Conservation (phyloP, 129 eudicot species). For the Saussurea involucrata region DNA sequence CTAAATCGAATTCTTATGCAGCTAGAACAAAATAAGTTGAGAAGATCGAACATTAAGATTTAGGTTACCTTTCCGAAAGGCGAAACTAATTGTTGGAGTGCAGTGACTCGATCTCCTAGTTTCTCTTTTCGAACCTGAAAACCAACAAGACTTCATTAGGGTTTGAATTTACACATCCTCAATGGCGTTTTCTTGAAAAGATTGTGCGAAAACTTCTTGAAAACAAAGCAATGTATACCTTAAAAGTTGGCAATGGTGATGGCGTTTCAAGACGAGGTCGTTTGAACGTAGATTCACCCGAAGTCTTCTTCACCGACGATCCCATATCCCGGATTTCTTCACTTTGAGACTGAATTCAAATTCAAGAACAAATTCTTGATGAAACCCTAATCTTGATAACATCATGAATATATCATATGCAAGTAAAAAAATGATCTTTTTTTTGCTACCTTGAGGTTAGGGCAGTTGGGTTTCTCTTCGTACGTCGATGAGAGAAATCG, state of each 20-base stretch:
- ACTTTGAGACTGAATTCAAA: slow-evolving; percentile 35
- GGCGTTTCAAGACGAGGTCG: slow-evolving; percentile 82
- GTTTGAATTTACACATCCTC: slow-evolving; percentile 2
- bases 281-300: slow-evolving; percentile 48
- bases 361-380: slow-evolving; percentile 2
- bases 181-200: neutral
- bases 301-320: slow-evolving; percentile 36
- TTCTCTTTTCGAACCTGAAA: slow-evolving; percentile 93
- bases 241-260: slow-evolving; percentile 88
- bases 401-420: neutral
- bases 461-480: slow-evolving; percentile 31
- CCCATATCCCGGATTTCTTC: slow-evolving; percentile 40
- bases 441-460: slow-evolving; percentile 33
- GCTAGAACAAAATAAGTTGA: neutral
- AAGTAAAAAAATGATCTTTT: slow-evolving; percentile 1
- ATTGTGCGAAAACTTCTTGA: neutral
- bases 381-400: slow-evolving; percentile 41
- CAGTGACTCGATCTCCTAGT: slow-evolving; percentile 94
- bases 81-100: slow-evolving; percentile 95
- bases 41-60: neutral
- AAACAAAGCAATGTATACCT: slow-evolving; percentile 37
- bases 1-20: neutral
- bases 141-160: slow-evolving; percentile 6
- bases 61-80: slow-evolving; percentile 91
- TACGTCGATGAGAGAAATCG: slow-evolving; percentile 37